Percentiles rank a stretch among this genome's conserved stretches.
phyloP scores from a whole-genome alignment of 2,329 filamentous ascomycete species.

The Harringtonia lauricola region DNA sequence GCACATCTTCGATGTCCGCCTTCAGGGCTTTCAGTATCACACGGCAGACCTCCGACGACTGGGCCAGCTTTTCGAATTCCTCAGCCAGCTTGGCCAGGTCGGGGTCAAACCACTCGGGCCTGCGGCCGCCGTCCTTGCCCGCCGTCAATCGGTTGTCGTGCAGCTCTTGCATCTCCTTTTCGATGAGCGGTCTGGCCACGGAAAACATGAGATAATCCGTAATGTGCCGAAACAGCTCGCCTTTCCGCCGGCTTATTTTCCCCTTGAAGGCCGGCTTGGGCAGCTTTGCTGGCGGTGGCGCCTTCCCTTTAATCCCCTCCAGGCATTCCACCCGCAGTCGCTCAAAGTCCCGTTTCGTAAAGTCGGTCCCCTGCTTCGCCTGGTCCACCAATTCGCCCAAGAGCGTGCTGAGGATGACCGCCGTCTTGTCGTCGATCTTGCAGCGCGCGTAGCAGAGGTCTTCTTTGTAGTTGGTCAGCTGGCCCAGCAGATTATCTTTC shows the following conservation, averaged over 20 bases:
- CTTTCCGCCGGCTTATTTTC: slow-evolving; percentile 18
- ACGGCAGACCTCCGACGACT: slow-evolving; percentile 17
- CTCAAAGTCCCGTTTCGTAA: slow-evolving; percentile 30
- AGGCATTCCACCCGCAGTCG: slow-evolving; percentile 17
- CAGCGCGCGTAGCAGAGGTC: slow-evolving; percentile 48
- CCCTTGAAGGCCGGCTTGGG: slow-evolving; percentile 32
- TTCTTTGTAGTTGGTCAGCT: slow-evolving; percentile 54
- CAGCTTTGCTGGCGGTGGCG: slow-evolving; percentile 13
- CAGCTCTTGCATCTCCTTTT: slow-evolving; percentile 24
- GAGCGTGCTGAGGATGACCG: slow-evolving; percentile 38
- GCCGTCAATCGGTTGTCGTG: slow-evolving; percentile 3
- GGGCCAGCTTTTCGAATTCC: slow-evolving; percentile 20
- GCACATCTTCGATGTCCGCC: slow-evolving; percentile 20
- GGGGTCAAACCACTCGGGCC: slow-evolving; percentile 20
- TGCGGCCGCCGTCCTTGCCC: neutral
- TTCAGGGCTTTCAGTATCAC: slow-evolving; percentile 22
- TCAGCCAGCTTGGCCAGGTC: slow-evolving; percentile 24
- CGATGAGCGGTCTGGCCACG: slow-evolving; percentile 32
- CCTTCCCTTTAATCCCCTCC: slow-evolving; percentile 10
- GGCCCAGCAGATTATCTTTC: slow-evolving; percentile 46
- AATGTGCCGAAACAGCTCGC: slow-evolving; percentile 31
- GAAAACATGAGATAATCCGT: slow-evolving; percentile 52
- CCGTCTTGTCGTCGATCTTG: slow-evolving; percentile 31
- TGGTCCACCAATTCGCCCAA: slow-evolving; percentile 46
- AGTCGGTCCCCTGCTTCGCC: slow-evolving; percentile 41